These are phyloP conservation scores for Colletotrichum sp. DNA, from an alignment of 2,329 filamentous ascomycete species.

Conservation along the genomic window DNA sequence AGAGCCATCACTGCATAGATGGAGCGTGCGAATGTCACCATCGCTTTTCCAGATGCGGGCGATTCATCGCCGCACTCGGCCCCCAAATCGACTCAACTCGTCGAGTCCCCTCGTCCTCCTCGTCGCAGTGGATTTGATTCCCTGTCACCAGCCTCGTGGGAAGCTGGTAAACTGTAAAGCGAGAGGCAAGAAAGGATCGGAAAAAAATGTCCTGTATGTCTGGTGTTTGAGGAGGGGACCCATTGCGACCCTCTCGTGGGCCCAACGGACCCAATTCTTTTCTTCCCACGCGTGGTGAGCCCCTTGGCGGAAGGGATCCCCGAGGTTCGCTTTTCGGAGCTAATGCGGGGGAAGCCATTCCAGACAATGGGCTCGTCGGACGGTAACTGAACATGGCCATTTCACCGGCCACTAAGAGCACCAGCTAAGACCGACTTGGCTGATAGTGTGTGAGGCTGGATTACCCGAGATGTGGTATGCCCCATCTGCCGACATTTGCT, in stretches of 20 bases:
- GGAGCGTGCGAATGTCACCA: background rate
- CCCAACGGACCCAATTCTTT: background rate
- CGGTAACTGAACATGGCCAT: background rate
- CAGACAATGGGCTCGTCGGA: background rate
- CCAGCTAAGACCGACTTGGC: background rate
- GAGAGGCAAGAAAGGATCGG: background rate
- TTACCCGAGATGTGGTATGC: slow-evolving; percentile 4
- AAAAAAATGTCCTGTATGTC: background rate
- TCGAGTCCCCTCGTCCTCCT: background rate
- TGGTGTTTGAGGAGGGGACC: background rate
- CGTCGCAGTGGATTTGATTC: background rate
- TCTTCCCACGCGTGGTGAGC: background rate
- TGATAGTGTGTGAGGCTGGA: background rate
- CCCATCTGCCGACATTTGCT: slow-evolving; percentile 15
- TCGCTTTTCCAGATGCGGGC: background rate
- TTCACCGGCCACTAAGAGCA: slow-evolving; percentile 3
- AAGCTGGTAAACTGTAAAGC: background rate
- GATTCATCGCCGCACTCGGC: background rate
- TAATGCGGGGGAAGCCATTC: slow-evolving; percentile 8
- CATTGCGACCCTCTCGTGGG: background rate
- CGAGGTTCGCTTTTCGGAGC: background rate
- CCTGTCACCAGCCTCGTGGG: slow-evolving; percentile 10
- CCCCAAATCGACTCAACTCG: background rate
- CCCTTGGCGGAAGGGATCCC: background rate
- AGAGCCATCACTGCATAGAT: background rate